phyloP scores from a whole-genome alignment of 2,329 filamentous ascomycete species.

The Lasiodiplodia citricola region DNA sequence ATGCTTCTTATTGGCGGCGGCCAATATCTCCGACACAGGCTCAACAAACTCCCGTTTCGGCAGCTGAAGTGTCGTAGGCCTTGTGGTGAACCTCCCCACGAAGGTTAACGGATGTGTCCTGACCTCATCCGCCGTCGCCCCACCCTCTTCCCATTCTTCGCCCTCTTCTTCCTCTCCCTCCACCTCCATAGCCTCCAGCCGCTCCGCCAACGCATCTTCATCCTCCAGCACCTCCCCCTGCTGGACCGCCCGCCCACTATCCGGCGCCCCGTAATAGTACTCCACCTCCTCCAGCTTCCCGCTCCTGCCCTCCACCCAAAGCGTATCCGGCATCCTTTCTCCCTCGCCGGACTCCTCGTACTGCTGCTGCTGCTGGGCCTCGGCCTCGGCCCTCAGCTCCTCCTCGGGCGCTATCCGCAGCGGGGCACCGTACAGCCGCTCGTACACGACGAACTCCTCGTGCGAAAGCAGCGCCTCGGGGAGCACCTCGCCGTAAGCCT shows the following conservation, averaged over 20 bases:
- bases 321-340: conserved; percentile 47
- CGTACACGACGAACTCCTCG: conserved; percentile 77
- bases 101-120: conserved; percentile 77
- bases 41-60: conserved; percentile 71
- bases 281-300: conserved; percentile 68
- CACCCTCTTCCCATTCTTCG: conserved; percentile 32
- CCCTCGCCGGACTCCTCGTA: conserved; percentile 50
- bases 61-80: conserved; percentile 75
- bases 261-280: conserved; percentile 43
- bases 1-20: conserved; percentile 68
- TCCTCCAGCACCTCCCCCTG: conserved; percentile 42
- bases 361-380: conserved; percentile 33
- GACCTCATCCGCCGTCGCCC: conserved; percentile 32
- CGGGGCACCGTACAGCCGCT: conserved; percentile 80
- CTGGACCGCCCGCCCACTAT: conserved; percentile 41
- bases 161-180: conserved; percentile 38
- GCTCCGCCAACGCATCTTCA: conserved; percentile 39
- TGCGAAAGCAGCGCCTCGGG: conserved; percentile 72
- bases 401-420: conserved; percentile 66
- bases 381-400: conserved; percentile 31
- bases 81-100: conserved; percentile 75
- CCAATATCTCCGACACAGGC: conserved; percentile 75
- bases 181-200: conserved; percentile 36
- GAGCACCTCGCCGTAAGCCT: conserved; percentile 76
- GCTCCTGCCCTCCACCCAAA: conserved; percentile 62